These are phyloP conservation scores for Gossypium trilobum DNA, from an alignment of 441 rosid species.

Conservation along the genomic window DNA sequence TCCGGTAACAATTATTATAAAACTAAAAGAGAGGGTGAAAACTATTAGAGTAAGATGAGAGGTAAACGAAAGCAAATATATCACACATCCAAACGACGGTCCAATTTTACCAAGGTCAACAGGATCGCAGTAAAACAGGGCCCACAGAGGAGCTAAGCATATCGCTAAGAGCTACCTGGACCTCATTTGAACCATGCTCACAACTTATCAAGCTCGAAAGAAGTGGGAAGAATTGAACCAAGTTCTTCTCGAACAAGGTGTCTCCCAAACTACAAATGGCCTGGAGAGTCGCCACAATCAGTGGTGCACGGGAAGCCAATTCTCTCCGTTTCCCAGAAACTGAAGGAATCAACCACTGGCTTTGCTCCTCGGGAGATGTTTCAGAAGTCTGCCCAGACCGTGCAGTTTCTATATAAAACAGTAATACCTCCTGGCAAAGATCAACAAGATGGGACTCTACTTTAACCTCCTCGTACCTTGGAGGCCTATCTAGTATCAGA, in stretches of 20 bases:
- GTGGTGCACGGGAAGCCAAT: conserved; percentile 90
- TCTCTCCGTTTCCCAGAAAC: conserved; percentile 96
- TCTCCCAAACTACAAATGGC: conserved; percentile 74
- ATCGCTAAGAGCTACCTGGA: conserved; percentile 83
- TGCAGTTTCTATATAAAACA: conserved; percentile 60
- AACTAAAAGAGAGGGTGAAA: not conserved
- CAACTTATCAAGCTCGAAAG: conserved; percentile 74
- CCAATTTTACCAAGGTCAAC: conserved; percentile 35
- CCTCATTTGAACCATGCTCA: conserved; percentile 89
- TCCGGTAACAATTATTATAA: conserved; percentile 5
- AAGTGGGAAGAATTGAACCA: conserved; percentile 62
- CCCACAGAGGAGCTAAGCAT: conserved; percentile 82
- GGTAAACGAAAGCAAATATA: conserved; percentile 12
- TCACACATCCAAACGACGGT: conserved; percentile 28
- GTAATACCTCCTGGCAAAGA: conserved; percentile 67
- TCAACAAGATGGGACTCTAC: conserved; percentile 63
- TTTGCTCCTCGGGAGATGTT: conserved; percentile 30
- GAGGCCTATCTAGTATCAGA: conserved; percentile 51
- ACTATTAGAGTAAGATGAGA: not conserved
- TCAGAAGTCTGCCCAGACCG: conserved; percentile 34
- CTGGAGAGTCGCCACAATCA: conserved; percentile 76
- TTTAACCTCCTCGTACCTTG: conserved; percentile 41
- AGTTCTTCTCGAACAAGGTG: conserved; percentile 61
- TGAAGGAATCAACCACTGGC: conserved; percentile 63
- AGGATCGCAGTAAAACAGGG: conserved; percentile 71